Conservation (phyloP, 768 basidiomycete genomes). For the Russula sp. region DNA sequence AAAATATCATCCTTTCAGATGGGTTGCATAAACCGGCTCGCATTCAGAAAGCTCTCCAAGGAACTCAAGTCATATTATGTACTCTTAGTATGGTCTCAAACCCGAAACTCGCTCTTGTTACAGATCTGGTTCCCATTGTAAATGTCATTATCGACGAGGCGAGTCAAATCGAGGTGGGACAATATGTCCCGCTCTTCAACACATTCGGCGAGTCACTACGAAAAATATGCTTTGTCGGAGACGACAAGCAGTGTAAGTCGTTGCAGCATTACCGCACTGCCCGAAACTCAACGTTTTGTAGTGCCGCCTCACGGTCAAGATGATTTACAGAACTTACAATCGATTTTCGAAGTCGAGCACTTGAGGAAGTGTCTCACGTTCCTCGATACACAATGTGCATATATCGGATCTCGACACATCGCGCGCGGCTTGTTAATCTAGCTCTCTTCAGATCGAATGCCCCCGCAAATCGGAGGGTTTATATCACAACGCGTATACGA, state of each 20-base stretch:
- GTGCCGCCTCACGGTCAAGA: slow-evolving; percentile 83
- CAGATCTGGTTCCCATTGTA: slow-evolving; percentile 34
- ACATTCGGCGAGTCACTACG: slow-evolving; percentile 33
- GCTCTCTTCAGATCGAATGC: slow-evolving; percentile 69
- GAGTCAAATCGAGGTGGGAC: slow-evolving; percentile 34
- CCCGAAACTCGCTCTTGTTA: slow-evolving; percentile 29
- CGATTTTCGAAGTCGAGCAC: slow-evolving; percentile 75
- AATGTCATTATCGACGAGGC: slow-evolving; percentile 41
- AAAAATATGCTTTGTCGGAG: slow-evolving; percentile 44
- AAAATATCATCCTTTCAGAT: slow-evolving; percentile 53
- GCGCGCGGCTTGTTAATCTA: slow-evolving; percentile 21
- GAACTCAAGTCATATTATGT: slow-evolving; percentile 62
- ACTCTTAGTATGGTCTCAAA: slow-evolving; percentile 75
- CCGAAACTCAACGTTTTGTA: slow-evolving; percentile 35
- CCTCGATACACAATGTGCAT: slow-evolving; percentile 72
- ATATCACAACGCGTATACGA: slow-evolving; percentile 70
- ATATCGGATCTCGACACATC: not conserved
- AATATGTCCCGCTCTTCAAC: slow-evolving; percentile 36
- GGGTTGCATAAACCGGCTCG: slow-evolving; percentile 33
- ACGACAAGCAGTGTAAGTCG: slow-evolving; percentile 43
- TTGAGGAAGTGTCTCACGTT: slow-evolving; percentile 50
- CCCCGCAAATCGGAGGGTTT: slow-evolving; percentile 69
- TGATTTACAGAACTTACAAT: slow-evolving; percentile 58
- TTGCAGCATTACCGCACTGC: not conserved
- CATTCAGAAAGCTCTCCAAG: slow-evolving; percentile 38